Percentiles rank a stretch among this genome's conserved stretches.
phyloP scores from a whole-genome alignment of 1,284 basidiomycete genomes.

The Gymnopus androsaceus region DNA sequence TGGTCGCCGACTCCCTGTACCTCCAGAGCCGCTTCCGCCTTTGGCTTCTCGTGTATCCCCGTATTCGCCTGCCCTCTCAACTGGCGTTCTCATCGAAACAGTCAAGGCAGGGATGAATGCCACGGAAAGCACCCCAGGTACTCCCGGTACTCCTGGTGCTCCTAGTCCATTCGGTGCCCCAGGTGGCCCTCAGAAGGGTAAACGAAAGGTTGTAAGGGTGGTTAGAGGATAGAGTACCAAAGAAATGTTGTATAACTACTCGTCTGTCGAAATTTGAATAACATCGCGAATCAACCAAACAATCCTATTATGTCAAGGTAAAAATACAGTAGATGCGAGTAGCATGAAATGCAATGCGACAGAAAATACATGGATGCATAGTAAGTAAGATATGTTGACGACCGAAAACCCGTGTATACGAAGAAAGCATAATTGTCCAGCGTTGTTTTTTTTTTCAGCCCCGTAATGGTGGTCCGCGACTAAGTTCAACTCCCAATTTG shows the following conservation, averaged over 20 bases:
- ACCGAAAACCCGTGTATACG: not conserved
- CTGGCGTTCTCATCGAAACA: conserved; percentile 74
- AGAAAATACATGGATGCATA: not conserved
- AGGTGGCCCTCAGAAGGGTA: conserved; percentile 63
- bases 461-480: conserved; percentile 56
- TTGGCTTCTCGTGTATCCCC: conserved; percentile 57
- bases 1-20: conserved; percentile 39
- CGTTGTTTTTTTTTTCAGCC: not conserved
- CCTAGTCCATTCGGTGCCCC: conserved; percentile 13
- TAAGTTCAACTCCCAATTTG: conserved; percentile 71
- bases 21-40: conserved; percentile 56
- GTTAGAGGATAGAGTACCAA: conserved; percentile 49
- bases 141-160: conserved; percentile 30
- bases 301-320: not conserved
- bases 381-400: not conserved
- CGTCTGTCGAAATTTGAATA: not conserved
- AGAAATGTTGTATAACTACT: not conserved
- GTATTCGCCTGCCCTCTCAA: conserved; percentile 71
- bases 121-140: conserved; percentile 41
- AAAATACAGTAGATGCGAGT: not conserved
- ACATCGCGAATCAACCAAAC: no score
- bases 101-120: conserved; percentile 80
- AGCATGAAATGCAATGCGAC: conserved; percentile 1
- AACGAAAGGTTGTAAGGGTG: conserved; percentile 77
- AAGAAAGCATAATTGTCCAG: not conserved